Base-by-base conservation (phyloP, 139 green algal species). In the Chlamydomonas sphaeroides region DNA sequence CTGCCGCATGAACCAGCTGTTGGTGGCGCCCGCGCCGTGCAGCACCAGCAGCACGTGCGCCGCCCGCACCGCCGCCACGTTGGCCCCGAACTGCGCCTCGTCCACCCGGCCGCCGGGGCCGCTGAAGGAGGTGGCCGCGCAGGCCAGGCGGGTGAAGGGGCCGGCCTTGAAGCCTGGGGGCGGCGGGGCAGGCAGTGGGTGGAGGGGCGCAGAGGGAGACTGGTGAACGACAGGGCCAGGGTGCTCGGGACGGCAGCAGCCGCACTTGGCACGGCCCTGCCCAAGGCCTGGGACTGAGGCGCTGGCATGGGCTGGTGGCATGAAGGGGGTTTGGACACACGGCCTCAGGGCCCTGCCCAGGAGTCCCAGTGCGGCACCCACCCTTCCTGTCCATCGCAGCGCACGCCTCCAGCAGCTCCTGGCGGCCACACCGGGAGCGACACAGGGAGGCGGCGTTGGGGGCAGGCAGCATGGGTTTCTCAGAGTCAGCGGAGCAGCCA, bases 41-140 rank as follows among this genome's bases (percentile, higher is more conserved):
- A 70, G 26, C 41, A 80, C 57, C 32, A 69, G 57, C 25, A 80
- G 73, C 73, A 80, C 73, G 73, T 80, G 57, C 11, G 73, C 73
- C 28, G 38, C 45, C 33, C 57, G 38, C 41, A 80, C 73, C 26
- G 73, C 73, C 32, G 73, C 56, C 36, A 80, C 30, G 57, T 80
- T 80, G 73, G 26, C n/a, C 73, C 59, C 38, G 57, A 80, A 80
- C 11, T 45, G 56, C 3, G 30, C 14, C 7, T 35, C 23, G n/a
- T 30, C 28, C 15, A 80, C 73, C 20, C n/a, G 45, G 17, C 57
- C 57, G 57, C 51, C 39, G 5, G 56, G 6, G 28, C 23, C 38
- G 56, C 32, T 18, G 38, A 80, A 80, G 36, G 38, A 61, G 23
- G 38, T 59, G 57, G 26, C 14, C 38, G 45, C 45, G 57, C 73